These are phyloP conservation scores for Kondoa subrosea DNA, from an alignment of 768 basidiomycete genomes.

Conservation along the genomic window DNA sequence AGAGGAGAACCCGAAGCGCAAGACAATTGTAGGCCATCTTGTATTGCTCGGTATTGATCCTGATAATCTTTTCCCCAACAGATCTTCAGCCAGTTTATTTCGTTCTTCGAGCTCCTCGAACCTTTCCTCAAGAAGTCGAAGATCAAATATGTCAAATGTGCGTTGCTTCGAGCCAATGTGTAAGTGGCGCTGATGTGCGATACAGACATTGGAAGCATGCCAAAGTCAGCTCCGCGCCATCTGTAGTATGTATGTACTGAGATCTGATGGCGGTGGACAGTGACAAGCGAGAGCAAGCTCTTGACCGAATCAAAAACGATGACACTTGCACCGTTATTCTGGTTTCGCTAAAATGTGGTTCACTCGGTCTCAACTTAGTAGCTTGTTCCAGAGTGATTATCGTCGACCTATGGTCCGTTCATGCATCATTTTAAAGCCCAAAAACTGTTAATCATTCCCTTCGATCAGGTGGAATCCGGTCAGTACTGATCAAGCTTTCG, in stretches of 20 bases:
- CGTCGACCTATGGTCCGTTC: conserved; percentile 41
- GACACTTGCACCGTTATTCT: conserved; percentile 54
- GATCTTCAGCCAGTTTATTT: conserved; percentile 71
- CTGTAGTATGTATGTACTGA: not conserved
- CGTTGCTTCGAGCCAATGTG: conserved; percentile 33
- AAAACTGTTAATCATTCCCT: not conserved
- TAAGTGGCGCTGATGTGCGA: not conserved
- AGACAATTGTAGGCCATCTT: conserved; percentile 47
- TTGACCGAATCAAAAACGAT: conserved; percentile 54
- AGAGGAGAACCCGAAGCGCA: conserved; percentile 39
- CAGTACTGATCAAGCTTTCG: too few species aligned
- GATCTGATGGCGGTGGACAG: conserved; percentile 47
- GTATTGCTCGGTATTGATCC: not conserved
- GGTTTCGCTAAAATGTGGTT: conserved; percentile 62
- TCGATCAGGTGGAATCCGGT: not conserved
- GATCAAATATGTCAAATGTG: conserved; percentile 68
- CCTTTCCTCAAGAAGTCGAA: conserved; percentile 57
- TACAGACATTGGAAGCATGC: conserved; percentile 13
- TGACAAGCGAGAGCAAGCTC: conserved; percentile 54
- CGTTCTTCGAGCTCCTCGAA: conserved; percentile 64
- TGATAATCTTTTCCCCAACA: not conserved
- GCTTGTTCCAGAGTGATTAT: conserved; percentile 88
- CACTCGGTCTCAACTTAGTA: conserved; percentile 64
- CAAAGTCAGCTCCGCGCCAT: not conserved
- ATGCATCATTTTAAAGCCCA: conserved; percentile 7